phyloP scores from a whole-genome alignment of 1,139 yeast species.

The Geotrichum phurueaensis region DNA sequence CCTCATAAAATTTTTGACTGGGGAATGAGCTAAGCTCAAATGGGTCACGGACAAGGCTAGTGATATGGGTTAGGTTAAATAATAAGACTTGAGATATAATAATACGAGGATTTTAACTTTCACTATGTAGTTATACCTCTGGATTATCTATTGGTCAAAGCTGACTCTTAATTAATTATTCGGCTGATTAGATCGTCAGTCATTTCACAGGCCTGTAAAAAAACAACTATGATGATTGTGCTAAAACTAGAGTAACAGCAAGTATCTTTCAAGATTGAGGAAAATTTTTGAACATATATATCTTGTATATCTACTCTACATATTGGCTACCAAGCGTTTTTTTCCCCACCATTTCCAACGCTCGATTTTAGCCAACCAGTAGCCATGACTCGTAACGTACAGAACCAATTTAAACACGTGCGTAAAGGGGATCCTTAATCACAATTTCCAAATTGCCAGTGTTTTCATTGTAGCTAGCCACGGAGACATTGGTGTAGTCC shows the following conservation, averaged over 20 bases:
- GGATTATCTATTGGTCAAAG: background rate
- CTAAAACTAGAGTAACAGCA: too few species aligned
- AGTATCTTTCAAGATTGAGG: too few species aligned
- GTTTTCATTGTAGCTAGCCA: conserved; percentile 1
- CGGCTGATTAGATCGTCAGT: too few species aligned
- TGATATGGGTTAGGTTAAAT: background rate
- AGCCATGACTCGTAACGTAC: background rate
- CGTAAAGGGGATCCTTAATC: conserved; percentile 8
- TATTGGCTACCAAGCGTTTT: background rate
- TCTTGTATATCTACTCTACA: background rate
- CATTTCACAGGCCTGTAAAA: too few species aligned
- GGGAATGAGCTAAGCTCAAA: background rate
- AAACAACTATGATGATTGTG: too few species aligned
- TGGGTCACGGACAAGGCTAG: background rate
- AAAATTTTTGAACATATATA: too few species aligned
- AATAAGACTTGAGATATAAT: background rate
- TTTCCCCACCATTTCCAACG: too few species aligned
- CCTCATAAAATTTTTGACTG: background rate
- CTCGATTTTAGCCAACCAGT: background rate
- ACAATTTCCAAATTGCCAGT: conserved; percentile 6
- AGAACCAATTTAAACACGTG: background rate
- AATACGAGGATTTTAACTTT: background rate
- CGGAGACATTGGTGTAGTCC: conserved; percentile 34
- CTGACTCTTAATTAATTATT: background rate
- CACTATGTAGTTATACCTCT: background rate